A percentile compares a stretch with the other conserved stretches of the same genome.
These are phyloP conservation scores for Alternaria arbusti DNA, from an alignment of 2,329 filamentous ascomycete species.

Conservation along the genomic window DNA sequence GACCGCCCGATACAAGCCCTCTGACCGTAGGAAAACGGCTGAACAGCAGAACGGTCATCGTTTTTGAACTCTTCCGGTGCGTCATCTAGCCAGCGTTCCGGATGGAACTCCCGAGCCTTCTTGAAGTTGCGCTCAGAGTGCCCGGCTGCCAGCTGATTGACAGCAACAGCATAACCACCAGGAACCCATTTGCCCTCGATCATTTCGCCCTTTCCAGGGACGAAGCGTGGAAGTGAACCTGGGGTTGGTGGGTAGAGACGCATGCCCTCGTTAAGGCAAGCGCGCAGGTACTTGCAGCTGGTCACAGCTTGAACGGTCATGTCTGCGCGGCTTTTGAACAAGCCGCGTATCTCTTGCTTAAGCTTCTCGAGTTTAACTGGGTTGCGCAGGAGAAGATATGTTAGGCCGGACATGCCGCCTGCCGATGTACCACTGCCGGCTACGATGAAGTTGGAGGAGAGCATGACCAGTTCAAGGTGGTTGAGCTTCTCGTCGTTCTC, in stretches of 20 bases:
- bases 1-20: conserved; percentile 19
- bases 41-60: conserved; percentile 38
- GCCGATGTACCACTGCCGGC: conserved; percentile 42
- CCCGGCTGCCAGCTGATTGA: conserved; percentile 20
- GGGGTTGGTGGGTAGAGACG: conserved; percentile 23
- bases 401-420: conserved; percentile 7
- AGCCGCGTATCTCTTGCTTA: conserved; percentile 12
- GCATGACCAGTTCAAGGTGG: conserved; percentile 10
- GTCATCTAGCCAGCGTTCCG: conserved; percentile 13
- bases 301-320: conserved; percentile 12
- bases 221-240: conserved; percentile 17
- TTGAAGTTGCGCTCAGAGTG: conserved; percentile 26
- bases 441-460: conserved; percentile 13
- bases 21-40: conserved; percentile 25
- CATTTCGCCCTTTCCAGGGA: conserved; percentile 21
- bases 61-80: conserved; percentile 19
- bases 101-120: conserved; percentile 16
- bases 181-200: conserved; percentile 24
- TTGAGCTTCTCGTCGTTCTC: conserved; percentile 13
- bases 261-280: conserved; percentile 23
- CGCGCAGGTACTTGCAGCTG: conserved; percentile 17
- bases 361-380: conserved; percentile 17
- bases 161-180: conserved; percentile 23
- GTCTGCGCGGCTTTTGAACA: conserved; percentile 11
- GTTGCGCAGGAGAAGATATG: conserved; percentile 12